Evolutionary conservation across 2,329 filamentous ascomycete species (phyloP).

Genomic region (Trichoderma breve): DNA sequence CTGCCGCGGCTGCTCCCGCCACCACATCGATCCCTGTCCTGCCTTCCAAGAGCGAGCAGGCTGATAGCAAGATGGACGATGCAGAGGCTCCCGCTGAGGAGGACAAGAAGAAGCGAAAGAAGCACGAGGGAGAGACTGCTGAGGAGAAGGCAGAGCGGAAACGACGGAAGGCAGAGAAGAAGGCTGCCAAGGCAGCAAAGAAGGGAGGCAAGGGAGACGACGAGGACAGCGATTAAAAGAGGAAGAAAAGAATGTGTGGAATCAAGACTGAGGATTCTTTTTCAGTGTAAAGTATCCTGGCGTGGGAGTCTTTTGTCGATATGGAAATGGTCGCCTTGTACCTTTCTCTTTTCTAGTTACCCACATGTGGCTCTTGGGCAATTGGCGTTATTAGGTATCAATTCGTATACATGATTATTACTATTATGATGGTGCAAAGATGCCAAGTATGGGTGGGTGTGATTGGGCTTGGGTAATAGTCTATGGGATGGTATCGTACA

Average conservation of each 20-base stretch:
- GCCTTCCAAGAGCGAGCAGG: conserved; percentile 38
- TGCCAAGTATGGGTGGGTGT: neutral
- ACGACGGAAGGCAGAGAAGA: conserved; percentile 60
- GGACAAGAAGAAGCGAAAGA: conserved; percentile 70
- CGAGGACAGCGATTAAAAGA: conserved; percentile 44
- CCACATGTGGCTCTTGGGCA: conserved; percentile 21
- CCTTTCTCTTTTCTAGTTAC: conserved; percentile 21
- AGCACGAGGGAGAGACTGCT: conserved; percentile 73
- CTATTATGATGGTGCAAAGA: neutral
- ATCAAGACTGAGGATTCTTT: conserved; percentile 13
- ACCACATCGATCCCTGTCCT: conserved; percentile 29
- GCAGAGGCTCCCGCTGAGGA: conserved; percentile 49
- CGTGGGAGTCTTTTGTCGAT: conserved; percentile 21
- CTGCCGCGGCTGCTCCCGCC: conserved; percentile 43
- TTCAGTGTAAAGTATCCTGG: conserved; percentile 7
- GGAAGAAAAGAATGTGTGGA: neutral
- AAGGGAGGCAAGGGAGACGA: conserved; percentile 53
- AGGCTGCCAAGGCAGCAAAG: conserved; percentile 56
- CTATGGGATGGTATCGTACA: neutral
- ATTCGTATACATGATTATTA: conserved; percentile 17
- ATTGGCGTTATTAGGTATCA: conserved; percentile 27
- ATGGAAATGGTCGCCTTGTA: conserved; percentile 26
- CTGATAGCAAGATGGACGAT: conserved; percentile 34
- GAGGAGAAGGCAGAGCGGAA: conserved; percentile 65
- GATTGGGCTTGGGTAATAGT: neutral